A percentile compares a stretch with the other conserved stretches of the same genome.
These are phyloP conservation scores for Xylaria sp. DNA, from an alignment of 2,329 filamentous ascomycete genomes.

Conservation along the genomic window DNA sequence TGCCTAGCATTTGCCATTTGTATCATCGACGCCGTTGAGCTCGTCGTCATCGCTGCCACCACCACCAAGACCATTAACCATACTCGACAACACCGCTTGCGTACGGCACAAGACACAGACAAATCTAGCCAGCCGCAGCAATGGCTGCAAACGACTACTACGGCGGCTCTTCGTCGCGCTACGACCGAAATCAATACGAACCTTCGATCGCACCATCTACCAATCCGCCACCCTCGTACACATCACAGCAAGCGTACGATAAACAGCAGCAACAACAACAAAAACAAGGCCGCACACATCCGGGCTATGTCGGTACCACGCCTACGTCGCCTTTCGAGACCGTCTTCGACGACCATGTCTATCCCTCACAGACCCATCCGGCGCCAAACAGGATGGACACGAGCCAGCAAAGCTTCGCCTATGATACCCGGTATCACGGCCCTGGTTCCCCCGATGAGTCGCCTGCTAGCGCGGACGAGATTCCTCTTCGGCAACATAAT, in stretches of 20 bases:
- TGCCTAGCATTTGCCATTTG: background rate
- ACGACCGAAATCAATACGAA: constrained; percentile 47
- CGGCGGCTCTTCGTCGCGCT: constrained; percentile 47
- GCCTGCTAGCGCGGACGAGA: constrained; percentile 56
- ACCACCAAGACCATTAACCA: background rate
- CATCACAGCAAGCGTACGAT: constrained; percentile 41
- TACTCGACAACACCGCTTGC: background rate
- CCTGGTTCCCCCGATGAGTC: constrained; percentile 47
- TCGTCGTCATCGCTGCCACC: background rate
- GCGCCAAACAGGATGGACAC: constrained; percentile 41
- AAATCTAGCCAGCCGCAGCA: constrained; percentile 27
- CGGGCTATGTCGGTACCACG: constrained; percentile 33
- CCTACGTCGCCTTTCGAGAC: constrained; percentile 65
- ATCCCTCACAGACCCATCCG: constrained; percentile 53
- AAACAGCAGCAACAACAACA: constrained; percentile 36
- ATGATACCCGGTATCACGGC: constrained; percentile 65
- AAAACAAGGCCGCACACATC: constrained; percentile 31
- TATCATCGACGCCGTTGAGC: background rate
- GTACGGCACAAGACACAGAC: background rate
- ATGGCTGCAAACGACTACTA: constrained; percentile 75
- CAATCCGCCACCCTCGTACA: constrained; percentile 51
- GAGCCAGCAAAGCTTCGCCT: constrained; percentile 51
- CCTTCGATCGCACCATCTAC: constrained; percentile 49
- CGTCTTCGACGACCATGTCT: constrained; percentile 71
- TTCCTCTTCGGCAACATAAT: constrained; percentile 60